Evolutionary conservation across 768 basidiomycete genomes (phyloP), one percentile per base, ranked within the genome.

Genomic region (Galerina sulciceps): DNA sequence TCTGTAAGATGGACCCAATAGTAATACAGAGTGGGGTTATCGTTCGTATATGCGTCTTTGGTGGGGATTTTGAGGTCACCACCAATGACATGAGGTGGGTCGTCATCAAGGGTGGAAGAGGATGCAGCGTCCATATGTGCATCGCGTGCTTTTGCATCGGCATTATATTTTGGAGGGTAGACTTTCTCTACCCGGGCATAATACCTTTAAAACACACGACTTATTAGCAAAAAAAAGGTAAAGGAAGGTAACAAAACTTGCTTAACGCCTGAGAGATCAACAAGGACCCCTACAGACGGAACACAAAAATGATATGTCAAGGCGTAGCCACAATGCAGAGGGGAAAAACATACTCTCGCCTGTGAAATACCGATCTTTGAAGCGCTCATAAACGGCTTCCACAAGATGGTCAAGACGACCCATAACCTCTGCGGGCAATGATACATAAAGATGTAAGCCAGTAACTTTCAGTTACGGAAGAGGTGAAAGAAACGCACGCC

Each of bases 401-500:
- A 96, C 94, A 17, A 99, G 81, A 68, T 92, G 91, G 76, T 99
- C 96, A 54, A 99, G 80, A 58, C 97, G 90, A 46, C 97, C 96
- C 75, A 98, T 91, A 65, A 98, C 93, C 88, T 97, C 96, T 97
- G 74, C 37, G 62, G 66, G 65, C 31, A 31, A 58, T 60, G 65
- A 60, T 62, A 41, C 67, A 54, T 44, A 44, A 62, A 57, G 42
- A 57, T 40, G 51, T 38, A 44, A 55, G 62, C 60, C 65, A 42
- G 58, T 57, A 54, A 59, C 18, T 48, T 48, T 57, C 53, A 55
- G 46, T 60, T 52, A 64, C 58, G 57, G 44, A 54, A 52, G 45
- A 58, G 17, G 55, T 52, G 59, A 67, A 55, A 63, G 61, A 70
- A 44, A 89, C 96, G 65, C 74, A 99, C 96, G 96, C 88, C 94